A percentile compares a stretch with the other conserved stretches of the same genome.
Conservation (phyloP, 306 rosid genomes). For the Vigna hirtella region DNA sequence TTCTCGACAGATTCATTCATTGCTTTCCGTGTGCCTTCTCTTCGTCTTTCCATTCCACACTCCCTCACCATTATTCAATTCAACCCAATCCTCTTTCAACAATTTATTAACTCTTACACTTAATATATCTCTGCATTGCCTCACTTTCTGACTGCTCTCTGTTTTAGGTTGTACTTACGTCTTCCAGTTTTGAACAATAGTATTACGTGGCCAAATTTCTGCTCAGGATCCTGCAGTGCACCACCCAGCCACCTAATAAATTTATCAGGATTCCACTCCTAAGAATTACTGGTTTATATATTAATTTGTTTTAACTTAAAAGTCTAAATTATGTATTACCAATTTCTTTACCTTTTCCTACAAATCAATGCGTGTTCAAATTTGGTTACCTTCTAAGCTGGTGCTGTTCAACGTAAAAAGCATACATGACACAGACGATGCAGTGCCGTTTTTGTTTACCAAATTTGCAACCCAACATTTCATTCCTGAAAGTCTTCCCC, state of each 20-base stretch:
- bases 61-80: too few relatives aligned
- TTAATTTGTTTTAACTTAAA: neutral
- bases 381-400: too few relatives aligned
- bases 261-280: neutral
- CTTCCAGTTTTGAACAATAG: neutral
- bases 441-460: slow-evolving; percentile 10
- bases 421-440: neutral
- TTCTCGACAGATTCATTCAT: neutral
- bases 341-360: too few relatives aligned
- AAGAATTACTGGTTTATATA: neutral
- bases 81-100: too few relatives aligned
- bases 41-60: neutral
- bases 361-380: too few relatives aligned
- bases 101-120: too few relatives aligned
- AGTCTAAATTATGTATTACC: neutral
- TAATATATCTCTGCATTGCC: too few relatives aligned
- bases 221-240: slow-evolving; percentile 5
- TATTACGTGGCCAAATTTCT: slow-evolving; percentile 3
- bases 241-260: slow-evolving; percentile 3
- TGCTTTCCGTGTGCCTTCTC: too few relatives aligned
- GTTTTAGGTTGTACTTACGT: neutral
- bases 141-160: too few relatives aligned
- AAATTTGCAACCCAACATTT: neutral
- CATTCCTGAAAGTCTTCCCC: neutral
- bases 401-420: too few relatives aligned